phyloP scores from a whole-genome alignment of 2,329 filamentous ascomycete genomes.

The Pseudophaeomoniella oleicola region DNA sequence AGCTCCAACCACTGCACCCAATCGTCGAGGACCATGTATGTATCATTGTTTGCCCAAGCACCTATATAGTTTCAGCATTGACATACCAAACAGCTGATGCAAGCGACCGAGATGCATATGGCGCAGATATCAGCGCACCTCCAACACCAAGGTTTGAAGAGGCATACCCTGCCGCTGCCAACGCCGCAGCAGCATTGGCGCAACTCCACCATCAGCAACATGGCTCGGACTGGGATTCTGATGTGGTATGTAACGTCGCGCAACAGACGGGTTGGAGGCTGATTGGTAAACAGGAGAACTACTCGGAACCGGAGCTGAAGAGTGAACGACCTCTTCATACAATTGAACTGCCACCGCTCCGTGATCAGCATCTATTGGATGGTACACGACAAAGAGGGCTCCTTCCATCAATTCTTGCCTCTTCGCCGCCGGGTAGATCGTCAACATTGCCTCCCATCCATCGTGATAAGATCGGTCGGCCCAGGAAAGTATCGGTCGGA shows the following conservation, averaged over 20 bases:
- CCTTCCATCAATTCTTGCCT: slow-evolving; percentile 63
- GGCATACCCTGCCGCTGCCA: slow-evolving; percentile 51
- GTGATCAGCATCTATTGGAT: slow-evolving; percentile 56
- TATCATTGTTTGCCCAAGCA: slow-evolving; percentile 4
- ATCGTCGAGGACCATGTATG: slow-evolving; percentile 11
- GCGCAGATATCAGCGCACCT: slow-evolving; percentile 53
- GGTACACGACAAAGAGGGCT: slow-evolving; percentile 56
- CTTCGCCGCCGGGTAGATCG: slow-evolving; percentile 68
- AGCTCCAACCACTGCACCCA: slow-evolving; percentile 24
- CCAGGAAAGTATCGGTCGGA: slow-evolving; percentile 74
- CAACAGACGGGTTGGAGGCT: slow-evolving; percentile 3
- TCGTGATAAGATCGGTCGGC: slow-evolving; percentile 53
- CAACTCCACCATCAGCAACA: slow-evolving; percentile 70
- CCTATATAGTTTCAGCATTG: not conserved
- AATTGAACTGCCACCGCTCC: slow-evolving; percentile 59
- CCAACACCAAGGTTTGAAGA: slow-evolving; percentile 58
- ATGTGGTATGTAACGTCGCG: slow-evolving; percentile 40
- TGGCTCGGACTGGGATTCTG: slow-evolving; percentile 64
- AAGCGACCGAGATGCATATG: slow-evolving; percentile 51
- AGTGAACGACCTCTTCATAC: slow-evolving; percentile 48
- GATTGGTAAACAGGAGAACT: slow-evolving; percentile 43
- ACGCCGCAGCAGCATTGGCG: slow-evolving; percentile 72
- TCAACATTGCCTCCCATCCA: slow-evolving; percentile 78
- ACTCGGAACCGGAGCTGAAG: slow-evolving; percentile 55
- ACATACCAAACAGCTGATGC: slow-evolving; percentile 30